A percentile compares a stretch with the other conserved stretches of the same genome.
phyloP scores from a whole-genome alignment of 768 basidiomycete genomes.

The Coprinopsis strossmayeri region DNA sequence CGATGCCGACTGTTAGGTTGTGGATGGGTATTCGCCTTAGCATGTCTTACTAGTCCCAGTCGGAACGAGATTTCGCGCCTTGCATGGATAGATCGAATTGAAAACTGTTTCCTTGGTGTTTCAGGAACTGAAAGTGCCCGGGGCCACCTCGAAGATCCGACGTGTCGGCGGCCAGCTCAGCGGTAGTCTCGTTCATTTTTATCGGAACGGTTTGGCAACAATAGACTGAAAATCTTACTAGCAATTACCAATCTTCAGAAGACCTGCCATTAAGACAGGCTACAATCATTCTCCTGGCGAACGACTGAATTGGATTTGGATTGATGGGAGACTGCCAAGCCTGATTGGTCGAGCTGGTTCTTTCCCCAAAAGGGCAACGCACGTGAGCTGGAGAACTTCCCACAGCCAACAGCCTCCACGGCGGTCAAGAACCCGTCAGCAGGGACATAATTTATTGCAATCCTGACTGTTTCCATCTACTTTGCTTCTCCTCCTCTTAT shows the following conservation, averaged over 20 bases:
- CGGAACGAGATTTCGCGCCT: no score
- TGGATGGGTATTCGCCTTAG: no score
- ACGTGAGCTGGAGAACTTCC: not conserved
- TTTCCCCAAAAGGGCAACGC: not conserved
- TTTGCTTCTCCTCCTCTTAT: constrained; percentile 3
- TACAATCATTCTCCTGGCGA: not conserved
- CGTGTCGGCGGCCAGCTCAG: no score
- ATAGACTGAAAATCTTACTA: not conserved
- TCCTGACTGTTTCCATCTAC: not conserved
- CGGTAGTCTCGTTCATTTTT: not conserved
- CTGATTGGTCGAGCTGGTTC: no score
- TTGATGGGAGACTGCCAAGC: not conserved
- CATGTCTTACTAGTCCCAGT: no score
- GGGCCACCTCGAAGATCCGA: no score
- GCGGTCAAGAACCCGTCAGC: not conserved
- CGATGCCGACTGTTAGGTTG: no score
- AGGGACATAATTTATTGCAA: not conserved
- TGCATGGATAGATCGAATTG: no score
- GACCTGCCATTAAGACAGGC: no score
- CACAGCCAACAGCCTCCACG: not conserved
- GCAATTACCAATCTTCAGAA: no score
- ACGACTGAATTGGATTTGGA: not conserved
- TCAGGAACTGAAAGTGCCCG: no score
- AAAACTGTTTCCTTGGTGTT: no score
- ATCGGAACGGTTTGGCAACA: not conserved